Conservation (phyloP, 192 early-diverging fungal species). For the Rhizoclosmatium globosum region DNA sequence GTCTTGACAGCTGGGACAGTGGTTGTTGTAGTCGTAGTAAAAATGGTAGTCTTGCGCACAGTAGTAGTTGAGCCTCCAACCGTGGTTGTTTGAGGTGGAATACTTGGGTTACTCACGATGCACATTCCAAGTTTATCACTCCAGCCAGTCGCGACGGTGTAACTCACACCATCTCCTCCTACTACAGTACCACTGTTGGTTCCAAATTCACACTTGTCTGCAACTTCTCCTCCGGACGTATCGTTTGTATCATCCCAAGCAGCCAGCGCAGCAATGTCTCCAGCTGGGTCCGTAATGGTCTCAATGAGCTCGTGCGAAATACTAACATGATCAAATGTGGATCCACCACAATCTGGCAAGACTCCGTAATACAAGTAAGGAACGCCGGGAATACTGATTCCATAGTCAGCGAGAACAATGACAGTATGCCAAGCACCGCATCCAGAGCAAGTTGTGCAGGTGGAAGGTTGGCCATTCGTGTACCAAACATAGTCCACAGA, state of each 20-base stretch:
- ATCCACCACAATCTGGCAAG: conserved; percentile 22
- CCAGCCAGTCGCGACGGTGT: conserved; percentile 9
- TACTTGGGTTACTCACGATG: neutral
- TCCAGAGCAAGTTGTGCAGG: conserved; percentile 14
- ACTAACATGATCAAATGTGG: neutral
- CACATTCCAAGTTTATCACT: neutral
- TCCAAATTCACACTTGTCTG: conserved; percentile 1
- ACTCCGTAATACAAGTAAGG: conserved; percentile 44
- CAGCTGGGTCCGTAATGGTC: conserved; percentile 4
- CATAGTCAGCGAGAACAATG: conserved; percentile 22
- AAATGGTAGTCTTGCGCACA: neutral
- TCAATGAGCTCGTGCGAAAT: conserved; percentile 12
- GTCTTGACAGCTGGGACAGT: neutral
- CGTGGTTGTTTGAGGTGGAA: neutral
- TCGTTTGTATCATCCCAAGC: neutral
- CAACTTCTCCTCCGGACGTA: neutral
- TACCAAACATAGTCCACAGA: neutral
- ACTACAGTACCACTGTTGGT: neutral
- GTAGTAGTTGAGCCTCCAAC: neutral
- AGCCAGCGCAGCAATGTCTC: neutral
- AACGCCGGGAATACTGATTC: neutral
- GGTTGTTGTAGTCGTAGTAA: neutral
- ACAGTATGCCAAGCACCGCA: conserved; percentile 45
- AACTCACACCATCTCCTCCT: neutral
- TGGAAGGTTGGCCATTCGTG: neutral